A percentile compares a stretch with the other conserved stretches of the same genome.
Conservation (phyloP, 2,329 filamentous ascomycete species). For the Aspergillus ochraceoroseus region DNA sequence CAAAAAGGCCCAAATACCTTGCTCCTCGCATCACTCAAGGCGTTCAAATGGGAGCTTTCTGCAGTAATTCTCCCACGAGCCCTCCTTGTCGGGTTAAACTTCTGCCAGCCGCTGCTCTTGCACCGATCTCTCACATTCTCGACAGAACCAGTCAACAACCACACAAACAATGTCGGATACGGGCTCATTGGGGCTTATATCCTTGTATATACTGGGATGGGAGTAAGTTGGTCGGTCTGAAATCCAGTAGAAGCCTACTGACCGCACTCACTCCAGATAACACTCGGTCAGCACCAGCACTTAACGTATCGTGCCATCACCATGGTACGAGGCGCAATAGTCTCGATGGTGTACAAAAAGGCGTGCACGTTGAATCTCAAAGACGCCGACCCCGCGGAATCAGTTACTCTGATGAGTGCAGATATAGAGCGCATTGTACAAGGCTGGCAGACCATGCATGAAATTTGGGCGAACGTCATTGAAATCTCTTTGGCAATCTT, state of each 20-base stretch:
- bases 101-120: conserved; percentile 39
- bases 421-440: conserved; percentile 45
- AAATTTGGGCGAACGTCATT: conserved; percentile 44
- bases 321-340: conserved; percentile 42
- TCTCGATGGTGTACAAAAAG: conserved; percentile 51
- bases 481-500: conserved; percentile 47
- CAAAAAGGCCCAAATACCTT: conserved; percentile 28
- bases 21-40: conserved; percentile 29
- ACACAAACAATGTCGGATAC: conserved; percentile 37
- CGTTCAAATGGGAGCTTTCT: conserved; percentile 34
- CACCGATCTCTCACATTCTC: conserved; percentile 37
- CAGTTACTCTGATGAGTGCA: conserved; percentile 46
- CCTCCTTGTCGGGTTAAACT: conserved; percentile 36
- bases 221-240: too few species aligned
- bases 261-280: conserved; percentile 26
- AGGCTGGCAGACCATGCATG: conserved; percentile 42
- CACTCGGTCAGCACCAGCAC: conserved; percentile 42
- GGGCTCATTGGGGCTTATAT: conserved; percentile 44
- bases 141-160: conserved; percentile 24
- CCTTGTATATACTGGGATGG: conserved; percentile 42
- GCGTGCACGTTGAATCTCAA: conserved; percentile 31
- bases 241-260: not conserved
- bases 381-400: conserved; percentile 35
- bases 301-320: conserved; percentile 42
- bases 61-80: conserved; percentile 32